phyloP scores from a whole-genome alignment of 331 rosid genomes.

The Arachis monticola region DNA sequence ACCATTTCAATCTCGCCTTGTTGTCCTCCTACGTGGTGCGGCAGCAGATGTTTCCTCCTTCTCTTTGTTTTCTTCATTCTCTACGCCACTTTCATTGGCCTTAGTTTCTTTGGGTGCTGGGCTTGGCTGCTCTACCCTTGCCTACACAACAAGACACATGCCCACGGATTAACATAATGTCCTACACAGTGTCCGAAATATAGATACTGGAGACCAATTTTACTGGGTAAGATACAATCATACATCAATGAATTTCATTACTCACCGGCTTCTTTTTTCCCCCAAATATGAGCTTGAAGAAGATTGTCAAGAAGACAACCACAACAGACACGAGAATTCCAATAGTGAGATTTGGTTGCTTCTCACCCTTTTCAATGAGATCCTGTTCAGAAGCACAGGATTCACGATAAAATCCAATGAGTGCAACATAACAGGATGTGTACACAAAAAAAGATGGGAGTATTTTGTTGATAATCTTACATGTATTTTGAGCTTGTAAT shows the following conservation, averaged over 20 bases:
- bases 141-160: conserved; percentile 43
- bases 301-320: conserved; percentile 58
- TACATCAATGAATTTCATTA: not conserved
- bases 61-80: conserved; percentile 61
- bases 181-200: not conserved
- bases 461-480: conserved; percentile 49
- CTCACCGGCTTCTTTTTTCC: conserved; percentile 70
- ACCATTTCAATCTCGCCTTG: conserved; percentile 52
- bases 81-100: conserved; percentile 49
- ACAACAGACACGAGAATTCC: conserved; percentile 64
- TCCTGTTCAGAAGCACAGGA: conserved; percentile 55
- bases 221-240: too few species aligned
- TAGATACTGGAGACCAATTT: not conserved
- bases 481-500: conserved; percentile 58
- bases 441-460: not conserved
- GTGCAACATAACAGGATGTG: conserved; percentile 7
- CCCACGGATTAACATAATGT: not conserved
- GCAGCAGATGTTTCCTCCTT: conserved; percentile 52
- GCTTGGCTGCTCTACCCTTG: conserved; percentile 50
- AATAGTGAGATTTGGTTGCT: conserved; percentile 82
- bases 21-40: conserved; percentile 61
- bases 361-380: conserved; percentile 82
- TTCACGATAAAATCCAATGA: not conserved
- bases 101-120: conserved; percentile 44
- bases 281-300: conserved; percentile 71